Evolutionary conservation across 1,284 basidiomycete genomes (phyloP), one percentile per base, ranked within the genome.

Genomic region (Mycosarcoma maydis): DNA sequence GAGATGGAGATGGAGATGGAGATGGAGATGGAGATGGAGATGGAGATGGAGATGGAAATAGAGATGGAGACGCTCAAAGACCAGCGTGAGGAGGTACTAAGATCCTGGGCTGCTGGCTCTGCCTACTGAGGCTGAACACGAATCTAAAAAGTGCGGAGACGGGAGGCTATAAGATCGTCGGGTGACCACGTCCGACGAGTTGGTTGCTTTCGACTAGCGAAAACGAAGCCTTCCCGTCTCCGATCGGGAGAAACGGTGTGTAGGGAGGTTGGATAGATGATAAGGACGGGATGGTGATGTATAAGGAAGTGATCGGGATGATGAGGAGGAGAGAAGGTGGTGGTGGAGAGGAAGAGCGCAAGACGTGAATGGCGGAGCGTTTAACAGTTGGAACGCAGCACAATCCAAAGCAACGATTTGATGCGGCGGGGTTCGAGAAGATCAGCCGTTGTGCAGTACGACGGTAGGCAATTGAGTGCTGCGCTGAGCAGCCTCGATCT

Each of bases 161-260:
- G 26, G 37, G 20, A 41, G 43, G 34, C 34, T 39, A 44, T 27
- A 54, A 36, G 14, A 54, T 47, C 48, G 54, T 46, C 46, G 60
- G 60, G 54, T 64, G 60, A 64, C 60, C 60, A 64, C 60, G 48
- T 64, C 60, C 60, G 48, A 45, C 60, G 60, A 52, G 40, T 48
- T 37, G 43, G 40, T 39, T 45, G 60, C 49, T 45, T 49, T 48
- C 49, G 44, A 36, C 38, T 39, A 33, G 44, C 40, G 43, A 41
- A 33, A 22, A 36, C 42, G 42, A 30, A 45, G 38, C 46, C 46
- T 43, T 27, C 27, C 46, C 37, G 47, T 26, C 47, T 41, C 47
- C 37, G 37, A 20, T 19, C 8, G 16, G 20, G 34, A n/a, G 41
- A 16, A 29, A 50, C 14, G 40, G 17, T 27, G 34, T 38, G 16